phyloP scores from a whole-genome alignment of 768 basidiomycete genomes.

The Rickenella mellea region DNA sequence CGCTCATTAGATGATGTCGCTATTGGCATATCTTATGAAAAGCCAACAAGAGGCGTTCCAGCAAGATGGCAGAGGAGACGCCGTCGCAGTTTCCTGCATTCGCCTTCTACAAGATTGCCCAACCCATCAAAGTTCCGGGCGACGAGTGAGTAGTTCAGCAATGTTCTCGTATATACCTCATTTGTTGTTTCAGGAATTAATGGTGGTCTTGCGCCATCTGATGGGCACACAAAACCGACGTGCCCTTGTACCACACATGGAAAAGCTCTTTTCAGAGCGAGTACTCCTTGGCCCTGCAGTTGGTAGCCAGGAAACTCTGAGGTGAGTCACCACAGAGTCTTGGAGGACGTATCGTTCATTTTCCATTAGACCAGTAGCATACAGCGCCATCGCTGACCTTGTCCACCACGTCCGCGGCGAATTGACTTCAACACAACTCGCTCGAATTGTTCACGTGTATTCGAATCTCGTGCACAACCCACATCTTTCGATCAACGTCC shows the following conservation, averaged over 20 bases:
- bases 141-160: slow-evolving; percentile 47
- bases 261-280: slow-evolving; percentile 84
- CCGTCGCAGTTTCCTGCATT: slow-evolving; percentile 43
- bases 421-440: slow-evolving; percentile 65
- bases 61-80: background rate
- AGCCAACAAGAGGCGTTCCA: slow-evolving; percentile 18
- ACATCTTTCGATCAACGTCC: slow-evolving; percentile 67
- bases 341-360: slow-evolving; percentile 5
- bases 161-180: background rate
- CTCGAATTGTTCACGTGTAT: slow-evolving; percentile 73
- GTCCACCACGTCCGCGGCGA: slow-evolving; percentile 87
- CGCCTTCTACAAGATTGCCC: slow-evolving; percentile 94
- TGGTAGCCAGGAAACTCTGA: slow-evolving; percentile 75
- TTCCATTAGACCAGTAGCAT: slow-evolving; percentile 56
- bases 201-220: slow-evolving; percentile 88
- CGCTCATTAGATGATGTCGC: slow-evolving; percentile 68
- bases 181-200: slow-evolving; percentile 55
- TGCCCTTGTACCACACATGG: slow-evolving; percentile 72
- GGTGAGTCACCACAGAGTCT: slow-evolving; percentile 31
- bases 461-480: slow-evolving; percentile 86
- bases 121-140: slow-evolving; percentile 65
- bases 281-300: slow-evolving; percentile 82
- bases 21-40: slow-evolving; percentile 83
- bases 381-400: slow-evolving; percentile 85
- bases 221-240: slow-evolving; percentile 69